These are phyloP conservation scores for Gamsiella multidivaricata DNA, from an alignment of 192 early-diverging fungal genomes.

Conservation along the genomic window DNA sequence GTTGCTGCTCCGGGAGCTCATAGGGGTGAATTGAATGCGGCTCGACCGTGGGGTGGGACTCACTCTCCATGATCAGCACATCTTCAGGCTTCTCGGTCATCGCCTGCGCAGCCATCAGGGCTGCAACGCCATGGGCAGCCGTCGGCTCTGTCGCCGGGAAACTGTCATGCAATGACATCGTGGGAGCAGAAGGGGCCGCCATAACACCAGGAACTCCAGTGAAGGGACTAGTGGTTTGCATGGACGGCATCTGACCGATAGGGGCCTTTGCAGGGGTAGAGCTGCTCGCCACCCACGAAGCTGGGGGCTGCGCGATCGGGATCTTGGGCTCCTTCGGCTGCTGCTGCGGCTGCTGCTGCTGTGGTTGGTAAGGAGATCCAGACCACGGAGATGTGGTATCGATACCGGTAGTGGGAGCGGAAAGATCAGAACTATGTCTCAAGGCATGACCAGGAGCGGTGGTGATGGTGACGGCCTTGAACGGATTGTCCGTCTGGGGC, in stretches of 20 bases:
- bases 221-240: no score
- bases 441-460: no score
- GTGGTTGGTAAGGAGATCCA: no score
- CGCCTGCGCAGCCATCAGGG: not conserved
- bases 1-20: no score
- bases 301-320: constrained; percentile 3
- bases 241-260: not conserved
- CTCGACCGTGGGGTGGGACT: not conserved
- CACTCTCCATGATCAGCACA: constrained; percentile 5
- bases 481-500: no score
- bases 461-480: no score
- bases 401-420: no score
- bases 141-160: not conserved
- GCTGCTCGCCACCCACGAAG: not conserved
- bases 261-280: not conserved
- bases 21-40: not conserved
- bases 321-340: not conserved
- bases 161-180: not conserved
- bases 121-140: not conserved
- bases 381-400: no score
- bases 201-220: no score
- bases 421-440: no score
- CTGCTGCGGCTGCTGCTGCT: not conserved
- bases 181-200: not conserved
- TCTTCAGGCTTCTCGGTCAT: not conserved